Base-by-base conservation (phyloP, 192 early-diverging fungal genomes). In the Umbelopsis sp. region DNA sequence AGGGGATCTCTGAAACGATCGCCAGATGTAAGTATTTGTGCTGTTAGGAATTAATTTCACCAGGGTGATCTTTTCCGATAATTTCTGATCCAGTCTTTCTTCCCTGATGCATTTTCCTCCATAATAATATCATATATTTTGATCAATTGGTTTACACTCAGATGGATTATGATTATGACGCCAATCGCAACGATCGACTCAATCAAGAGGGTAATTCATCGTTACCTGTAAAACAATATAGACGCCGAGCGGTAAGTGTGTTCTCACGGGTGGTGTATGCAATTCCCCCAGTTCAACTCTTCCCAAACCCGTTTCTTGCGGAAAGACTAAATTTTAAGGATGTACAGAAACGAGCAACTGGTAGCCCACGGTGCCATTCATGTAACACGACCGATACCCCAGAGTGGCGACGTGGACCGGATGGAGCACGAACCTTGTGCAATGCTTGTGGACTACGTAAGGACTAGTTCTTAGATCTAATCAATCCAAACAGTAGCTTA, bases 391-490 rank as follows among this genome's bases (percentile, higher is more conserved):
- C 90, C 5, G 93, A 94, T 74, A 97, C 95, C 1, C 95, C 95
- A 45, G 94, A 97, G 76, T 98, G 96, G 96, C 84, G 96, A 41
- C 91, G 96, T 21, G 95, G 96, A 11, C 95, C 96, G 14, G 91
- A 93, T 65, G 95, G 95, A 34, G 91, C 93, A 6, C 83, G 96
- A 53, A 97, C 95, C 29, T 86, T 98, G 38, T 98, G 96, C 83
- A 98, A 98, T 82, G 96, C 95, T 0, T 96, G 96, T 79, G 96
- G 96, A 26, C 85, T 93, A 62, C 92, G 91, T 92, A 86, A 89
- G 90, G 65, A 54, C 1, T 25, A 50, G 16, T 43, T 24, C 16
- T 52, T 17, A 62, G 11, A 14, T 34, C 12, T 6, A 16, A 29
- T 20, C 31, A 4, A 59, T 32, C 26, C 11, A 34, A 32, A 16